Base-by-base conservation (phyloP, 768 basidiomycete genomes). In the Lanmaoa pseudosensibilis region DNA sequence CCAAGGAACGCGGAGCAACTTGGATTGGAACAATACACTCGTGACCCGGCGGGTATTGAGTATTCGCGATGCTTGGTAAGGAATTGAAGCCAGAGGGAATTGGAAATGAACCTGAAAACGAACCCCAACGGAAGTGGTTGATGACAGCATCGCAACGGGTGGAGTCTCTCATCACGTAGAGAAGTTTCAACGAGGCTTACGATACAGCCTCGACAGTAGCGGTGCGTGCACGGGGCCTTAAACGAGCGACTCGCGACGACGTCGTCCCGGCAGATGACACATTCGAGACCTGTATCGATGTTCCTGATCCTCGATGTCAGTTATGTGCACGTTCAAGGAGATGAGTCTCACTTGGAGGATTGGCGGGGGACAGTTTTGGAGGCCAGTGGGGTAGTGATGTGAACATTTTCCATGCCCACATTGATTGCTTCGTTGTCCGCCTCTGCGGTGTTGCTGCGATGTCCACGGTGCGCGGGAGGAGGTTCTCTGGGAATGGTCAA, bases 1-100 rank as follows among this genome's bases (percentile, higher is more conserved):
- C 79, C 82, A 13, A 86, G 71, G 67, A 86, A 87, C 0, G 67
- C 41, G 21, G 84, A 84, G 60, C 84, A 86, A 1, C 74, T 73
- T 5, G 76, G 70, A 5, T 64, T 73, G n/a, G 78, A 74, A 46
- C 77, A 78, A 57, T 86, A 87, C 4, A 86, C 62, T 7, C 86
- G 75, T 23, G 78, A 62, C 19, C 65, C 62, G 0, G 74, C 61
- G 0, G 75, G 73, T 1, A 74, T 77, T 6, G 71, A 68, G 59
- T 80, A 83, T 65, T 87, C 85, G 5, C 54, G 51, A 5, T 69
- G 56, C 65, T 84, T 86, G 38, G 55, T 57, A 5, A 75, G 60
- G 51, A 83, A 80, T 13, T 63, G 59, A 4, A n/a, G 18, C 27
- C 52, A 66, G 41, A 77, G 61, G 40, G 57, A 45, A 3, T 45